Base-by-base conservation (phyloP, 768 basidiomycete species). In the Russula griseocarnosa region DNA sequence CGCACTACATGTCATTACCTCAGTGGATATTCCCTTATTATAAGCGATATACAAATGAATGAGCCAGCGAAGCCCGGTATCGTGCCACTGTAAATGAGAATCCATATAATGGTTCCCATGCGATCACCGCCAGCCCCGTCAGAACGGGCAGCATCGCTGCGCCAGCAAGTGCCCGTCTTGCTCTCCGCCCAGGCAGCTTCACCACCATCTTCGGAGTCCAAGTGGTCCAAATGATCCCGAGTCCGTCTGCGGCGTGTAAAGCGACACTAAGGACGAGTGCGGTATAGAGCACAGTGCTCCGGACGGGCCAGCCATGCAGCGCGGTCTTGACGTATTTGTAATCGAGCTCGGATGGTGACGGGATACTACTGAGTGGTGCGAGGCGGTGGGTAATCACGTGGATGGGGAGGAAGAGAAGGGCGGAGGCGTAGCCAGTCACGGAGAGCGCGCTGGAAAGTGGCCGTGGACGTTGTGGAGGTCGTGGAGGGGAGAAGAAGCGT, bases 301-400 rank as follows among this genome's bases (percentile, higher is more conserved):
- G 77, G 71, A 76, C 74, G 0, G 90, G 88, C 82, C 85, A 91
- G 20, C 62, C 74, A 18, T 78, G 77, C 44, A 93, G 73, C 3
- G 83, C 88, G 6, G 82, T 79, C 71, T 93, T 92, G 61, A 94
- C 89, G 72, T 86, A 93, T 66, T 92, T 88, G 71, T 82, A 94
- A 73, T 91, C 86, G 42, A 94, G 80, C 69, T 94, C 90, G 0
- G 86, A 78, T 0, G 92, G 91, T 2, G 79, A 73, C 53, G 75
- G 74, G 58, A 91, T 85, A 44, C 8, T n/a, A 1, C 42, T 44
- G 16, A 20, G 8, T 44, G 86, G 91, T 61, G 78, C 71, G 32
- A 82, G 58, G 8, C 92, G 85, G 71, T 94, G 90, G 0, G 82
- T 83, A 57, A 85, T 69, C 74, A 85, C 81, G 73, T 94, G 92